phyloP scores from a whole-genome alignment of 2,329 filamentous ascomycete genomes.

The Penicillium sp. region DNA sequence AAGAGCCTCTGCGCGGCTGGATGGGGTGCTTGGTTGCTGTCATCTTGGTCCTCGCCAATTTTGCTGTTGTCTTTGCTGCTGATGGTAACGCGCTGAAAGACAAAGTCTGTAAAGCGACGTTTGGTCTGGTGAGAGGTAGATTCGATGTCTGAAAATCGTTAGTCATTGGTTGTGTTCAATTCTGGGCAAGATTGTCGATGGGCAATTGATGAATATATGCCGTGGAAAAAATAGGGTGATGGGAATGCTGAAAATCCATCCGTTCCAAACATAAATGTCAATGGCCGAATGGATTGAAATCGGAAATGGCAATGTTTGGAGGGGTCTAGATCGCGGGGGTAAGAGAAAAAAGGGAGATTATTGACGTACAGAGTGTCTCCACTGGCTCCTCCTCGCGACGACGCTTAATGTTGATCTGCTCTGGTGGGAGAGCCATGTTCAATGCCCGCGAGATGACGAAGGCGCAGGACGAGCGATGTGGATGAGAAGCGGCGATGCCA shows the following conservation, averaged over 20 bases:
- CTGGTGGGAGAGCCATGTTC: constrained; percentile 44
- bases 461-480: too few relatives aligned
- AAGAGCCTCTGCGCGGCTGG: constrained; percentile 24
- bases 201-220: too few relatives aligned
- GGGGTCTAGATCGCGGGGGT: constrained; percentile 14
- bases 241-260: too few relatives aligned
- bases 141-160: constrained; percentile 38
- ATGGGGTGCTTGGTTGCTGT: constrained; percentile 14
- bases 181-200: too few relatives aligned
- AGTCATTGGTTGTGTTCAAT: too few relatives aligned
- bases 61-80: constrained; percentile 18
- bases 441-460: too few relatives aligned
- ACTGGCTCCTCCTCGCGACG: constrained; percentile 53
- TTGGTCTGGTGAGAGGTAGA: constrained; percentile 42
- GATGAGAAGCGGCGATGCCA: too few relatives aligned
- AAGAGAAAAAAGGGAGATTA: constrained; percentile 9
- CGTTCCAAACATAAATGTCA: too few relatives aligned
- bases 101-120: constrained; percentile 45
- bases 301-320: constrained; percentile 5
- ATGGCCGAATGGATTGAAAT: too few relatives aligned
- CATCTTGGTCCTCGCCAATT: constrained; percentile 1
- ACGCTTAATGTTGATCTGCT: constrained; percentile 52
- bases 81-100: constrained; percentile 41
- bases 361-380: constrained; percentile 47
- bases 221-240: too few relatives aligned